Base-by-base conservation (phyloP, 768 basidiomycete species). In the Psilocybe cubensis region DNA sequence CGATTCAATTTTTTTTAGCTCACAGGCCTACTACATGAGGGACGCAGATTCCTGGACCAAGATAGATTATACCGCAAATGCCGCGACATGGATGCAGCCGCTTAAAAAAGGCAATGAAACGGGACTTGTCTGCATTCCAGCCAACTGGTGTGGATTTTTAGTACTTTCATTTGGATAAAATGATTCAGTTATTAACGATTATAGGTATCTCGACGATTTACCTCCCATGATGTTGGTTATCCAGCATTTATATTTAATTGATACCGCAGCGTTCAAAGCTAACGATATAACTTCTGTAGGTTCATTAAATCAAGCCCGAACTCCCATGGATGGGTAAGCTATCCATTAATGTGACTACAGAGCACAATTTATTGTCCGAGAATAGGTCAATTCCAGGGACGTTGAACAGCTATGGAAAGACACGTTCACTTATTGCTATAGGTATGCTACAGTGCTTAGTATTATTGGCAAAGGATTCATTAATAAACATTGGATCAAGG, bases 361-460 rank as follows among this genome's bases (percentile, higher is more conserved):
- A 29, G 11, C 38, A 29, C 33, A 11, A 42, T 43, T 41, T n/a
- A 43, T 25, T 29, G 2, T 17, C 11, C 7, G 18, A 56, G 3
- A 28, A 2, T 45, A 85, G 84, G 83, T 91, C n/a, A 88, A 87
- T 63, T 66, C 81, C 1, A 75, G 83, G 31, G 83, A 84, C 40
- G 81, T 89, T 4, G 86, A 89, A 61, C 80, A 90, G 55, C 76
- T 91, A 5, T 91, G 90, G 89, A 89, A 88, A 67, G 87, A 87
- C 62, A 87, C 79, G 53, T 89, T 89, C 68, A 79, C 82, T 1
- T 90, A 90, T 65, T 81, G 79, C 48, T 89, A 89, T 68, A 73
- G 82, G 85, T 83, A 59, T 28, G 63, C 10, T 14, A n/a, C 3
- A 11, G 21, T 29, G 24, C 18, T 28, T 20, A 3, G 6, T 33